phyloP scores from a whole-genome alignment of 331 rosid species.

The Quercus lobata region DNA sequence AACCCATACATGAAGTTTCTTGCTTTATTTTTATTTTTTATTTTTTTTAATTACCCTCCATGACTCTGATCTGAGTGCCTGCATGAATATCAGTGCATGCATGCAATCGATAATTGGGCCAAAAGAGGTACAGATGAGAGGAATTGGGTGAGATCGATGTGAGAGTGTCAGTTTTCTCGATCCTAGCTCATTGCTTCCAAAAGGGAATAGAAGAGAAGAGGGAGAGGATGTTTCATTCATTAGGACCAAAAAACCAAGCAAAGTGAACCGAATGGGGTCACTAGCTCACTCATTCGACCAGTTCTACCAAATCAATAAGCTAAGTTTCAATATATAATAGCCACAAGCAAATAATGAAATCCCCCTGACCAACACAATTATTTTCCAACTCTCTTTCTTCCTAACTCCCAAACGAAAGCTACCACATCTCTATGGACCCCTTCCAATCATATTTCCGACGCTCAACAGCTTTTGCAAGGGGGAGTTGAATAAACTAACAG shows the following conservation, averaged over 20 bases:
- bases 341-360: not conserved
- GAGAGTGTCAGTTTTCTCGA: not conserved
- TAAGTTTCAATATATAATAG: not conserved
- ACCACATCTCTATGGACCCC: slow-evolving; percentile 10
- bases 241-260: slow-evolving; percentile 16
- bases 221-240: not conserved
- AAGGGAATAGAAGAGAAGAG: not conserved
- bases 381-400: not conserved
- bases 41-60: too few species aligned
- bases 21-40: too few species aligned
- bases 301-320: not conserved
- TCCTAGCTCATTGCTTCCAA: not conserved
- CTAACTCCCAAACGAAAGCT: not conserved
- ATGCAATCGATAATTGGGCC: slow-evolving; percentile 3
- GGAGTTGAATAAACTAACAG: too few species aligned
- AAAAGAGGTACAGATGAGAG: slow-evolving; percentile 11
- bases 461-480: not conserved
- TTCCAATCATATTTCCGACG: slow-evolving; percentile 20
- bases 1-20: too few species aligned
- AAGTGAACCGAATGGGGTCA: slow-evolving; percentile 28
- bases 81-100: not conserved
- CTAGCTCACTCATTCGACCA: not conserved
- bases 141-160: not conserved
- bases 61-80: too few species aligned
- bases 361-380: not conserved